Base-by-base conservation (phyloP, 2,329 filamentous ascomycete species). In the Cordyceps cateniannulata region DNA sequence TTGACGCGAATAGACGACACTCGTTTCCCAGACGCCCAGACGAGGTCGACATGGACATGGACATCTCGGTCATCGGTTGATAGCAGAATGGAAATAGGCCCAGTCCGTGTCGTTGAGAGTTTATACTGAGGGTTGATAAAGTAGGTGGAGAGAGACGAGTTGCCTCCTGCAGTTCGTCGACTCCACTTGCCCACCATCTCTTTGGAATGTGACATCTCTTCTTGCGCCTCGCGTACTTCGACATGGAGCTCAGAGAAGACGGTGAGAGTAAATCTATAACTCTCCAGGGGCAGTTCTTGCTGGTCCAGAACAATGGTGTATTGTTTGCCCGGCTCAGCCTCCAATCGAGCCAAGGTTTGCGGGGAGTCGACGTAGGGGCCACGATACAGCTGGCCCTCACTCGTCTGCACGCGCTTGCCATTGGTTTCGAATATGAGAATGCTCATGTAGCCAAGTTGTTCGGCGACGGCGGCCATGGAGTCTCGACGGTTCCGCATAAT, bases 321-420 rank as follows among this genome's bases (percentile, higher is more conserved):
- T 4, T 69, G 67, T 50, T 72, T 76, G n/a, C 70, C 71, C 4
- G 77, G 75, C 35, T 66, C 66, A 5, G 71, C 66, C 12, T 71
- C 65, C 3, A 96, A 81, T 62, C 89, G 87, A 49, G 96, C 85
- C 8, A 99, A 83, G 0, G 90, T 96, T 72, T 98, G 96, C 1
- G 92, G 92, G 2, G 93, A 96, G 73, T 97, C 93, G 38, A 98
- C 91, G 64, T 91, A 96, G n/a, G 91, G 90, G 0, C 89, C 89
- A 40, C 88, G 85, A 67, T 90, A 85, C 0, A 90, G 72, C 25
- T 86, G 83, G 7, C 85, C 85, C 60, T 93, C 90, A 58, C 85
- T 86, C 16, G 95, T 79, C 65, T 91, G 87, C 0, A 97, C 86
- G 53, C 86, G 83, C 40, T 85, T 79, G 2, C 93, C 93, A 44